Percentiles rank a stretch among this genome's conserved stretches.
These are phyloP conservation scores for Talaromyces sp. DNA, from an alignment of 2,329 filamentous ascomycete species.

Conservation along the genomic window DNA sequence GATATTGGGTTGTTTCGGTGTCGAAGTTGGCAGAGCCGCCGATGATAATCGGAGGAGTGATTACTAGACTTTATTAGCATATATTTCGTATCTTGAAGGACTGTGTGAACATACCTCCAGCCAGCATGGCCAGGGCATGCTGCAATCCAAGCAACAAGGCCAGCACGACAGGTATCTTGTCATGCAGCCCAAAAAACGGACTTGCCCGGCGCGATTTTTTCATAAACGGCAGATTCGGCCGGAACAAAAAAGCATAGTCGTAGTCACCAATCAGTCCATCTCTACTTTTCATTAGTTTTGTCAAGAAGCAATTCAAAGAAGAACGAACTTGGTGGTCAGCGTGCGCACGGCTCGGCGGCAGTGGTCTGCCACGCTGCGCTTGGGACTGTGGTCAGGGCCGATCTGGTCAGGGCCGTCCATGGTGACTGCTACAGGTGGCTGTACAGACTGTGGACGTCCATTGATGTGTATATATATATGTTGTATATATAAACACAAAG, in stretches of 20 bases:
- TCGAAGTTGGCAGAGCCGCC: conserved; percentile 55
- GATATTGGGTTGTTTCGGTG: conserved; percentile 52
- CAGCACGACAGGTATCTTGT: conserved; percentile 61
- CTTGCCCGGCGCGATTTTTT: conserved; percentile 52
- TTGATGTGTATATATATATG: background rate
- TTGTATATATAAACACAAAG: background rate
- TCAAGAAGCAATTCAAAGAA: too few species aligned
- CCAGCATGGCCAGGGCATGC: conserved; percentile 63
- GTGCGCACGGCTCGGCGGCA: conserved; percentile 27
- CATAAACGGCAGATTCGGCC: conserved; percentile 75
- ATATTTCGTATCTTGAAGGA: background rate
- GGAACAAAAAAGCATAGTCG: conserved; percentile 86
- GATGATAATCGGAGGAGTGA: conserved; percentile 60
- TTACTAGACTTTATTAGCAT: conserved; percentile 35
- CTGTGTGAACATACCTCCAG: conserved; percentile 42
- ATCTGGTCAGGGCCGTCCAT: conserved; percentile 39
- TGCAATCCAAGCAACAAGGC: conserved; percentile 63
- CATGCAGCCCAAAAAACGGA: conserved; percentile 65
- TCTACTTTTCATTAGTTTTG: conserved; percentile 23
- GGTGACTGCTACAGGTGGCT: background rate
- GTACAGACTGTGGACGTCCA: background rate
- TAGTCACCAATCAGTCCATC: conserved; percentile 79
- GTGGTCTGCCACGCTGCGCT: conserved; percentile 30
- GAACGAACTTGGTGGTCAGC: conserved; percentile 37
- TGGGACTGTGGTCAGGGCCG: conserved; percentile 34